Base-by-base conservation (phyloP, 352 stramenopile species). In the Globisporangium cystogenes region DNA sequence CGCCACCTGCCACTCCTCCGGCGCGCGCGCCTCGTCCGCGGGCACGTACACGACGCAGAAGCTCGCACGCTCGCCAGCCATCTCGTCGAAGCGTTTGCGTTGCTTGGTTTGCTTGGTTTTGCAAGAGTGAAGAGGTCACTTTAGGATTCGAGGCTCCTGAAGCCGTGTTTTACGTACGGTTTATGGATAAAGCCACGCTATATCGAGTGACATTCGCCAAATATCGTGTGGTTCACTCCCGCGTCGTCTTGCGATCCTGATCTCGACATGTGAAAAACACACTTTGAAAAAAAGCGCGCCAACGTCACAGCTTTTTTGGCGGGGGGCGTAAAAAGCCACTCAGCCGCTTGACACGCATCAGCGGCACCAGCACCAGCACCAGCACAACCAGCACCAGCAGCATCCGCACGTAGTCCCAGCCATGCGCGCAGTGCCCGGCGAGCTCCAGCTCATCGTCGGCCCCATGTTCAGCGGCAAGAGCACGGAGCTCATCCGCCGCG, bases 381-480 rank as follows among this genome's bases (percentile, higher is more conserved):
- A 40, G 37, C 27, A 29, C 51, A 49, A 24, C 2, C 29, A 43
- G 10, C 37, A 21, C 37, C 39, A n/a, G n/a, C n/a, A n/a, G 26
- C 23, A 10, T 16, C 12, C n/a, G 12, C 10, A 18, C 18, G 14
- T 8, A 12, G 14, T 21, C 36, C 36, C 5, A 14, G 18, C 5
- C 31, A 62, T 62, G 56, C 56, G 56, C 43, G 59, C 62, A 4
- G 54, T 83, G 21, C 67, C 70, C 29, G 80, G 82, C 39, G 67
- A 82, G 56, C 55, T 94, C 52, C 78, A 94, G 62, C 74, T 94
- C 35, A 93, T 94, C 49, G 74, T 94, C 37, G 84, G 84, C 7
- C 82, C 84, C 51, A 94, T 94, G 84, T 94, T 93, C 64, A 93
- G 81, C 55, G 84, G 84, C 62, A 94, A 94, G 62, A 90, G 74